Evolutionary conservation across 2,329 filamentous ascomycete species (phyloP).

Genomic region (Gremmenia infestans): DNA sequence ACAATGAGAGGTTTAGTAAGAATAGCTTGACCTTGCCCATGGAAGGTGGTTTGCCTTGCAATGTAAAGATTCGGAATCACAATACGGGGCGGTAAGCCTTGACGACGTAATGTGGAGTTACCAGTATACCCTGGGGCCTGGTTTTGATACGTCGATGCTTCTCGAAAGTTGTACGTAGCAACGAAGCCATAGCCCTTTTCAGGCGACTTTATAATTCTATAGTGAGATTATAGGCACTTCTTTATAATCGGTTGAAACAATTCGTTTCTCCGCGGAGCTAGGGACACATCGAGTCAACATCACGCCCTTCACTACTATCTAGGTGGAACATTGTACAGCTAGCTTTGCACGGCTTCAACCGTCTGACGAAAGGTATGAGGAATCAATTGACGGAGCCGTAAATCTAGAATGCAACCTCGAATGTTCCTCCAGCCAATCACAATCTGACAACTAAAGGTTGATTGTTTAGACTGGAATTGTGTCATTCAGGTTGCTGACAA

Average conservation of each 20-base stretch:
- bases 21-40: constrained; percentile 61
- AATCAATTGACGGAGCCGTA: background rate
- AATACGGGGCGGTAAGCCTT: background rate
- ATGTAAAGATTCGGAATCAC: constrained; percentile 10
- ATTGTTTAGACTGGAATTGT: background rate
- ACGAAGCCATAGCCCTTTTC: background rate
- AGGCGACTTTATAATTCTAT: background rate
- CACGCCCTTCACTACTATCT: background rate
- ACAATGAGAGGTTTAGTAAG: constrained; percentile 47
- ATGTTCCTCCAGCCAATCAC: background rate
- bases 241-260: background rate
- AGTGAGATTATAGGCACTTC: background rate
- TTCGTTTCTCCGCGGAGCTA: background rate
- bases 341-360: too few species aligned
- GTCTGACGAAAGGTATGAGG: background rate
- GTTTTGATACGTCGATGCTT: too few species aligned
- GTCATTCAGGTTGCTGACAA: background rate
- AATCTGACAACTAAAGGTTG: background rate
- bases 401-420: background rate
- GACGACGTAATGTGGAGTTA: background rate
- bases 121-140: too few species aligned
- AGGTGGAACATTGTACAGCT: too few species aligned
- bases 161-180: too few species aligned
- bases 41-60: constrained; percentile 51
- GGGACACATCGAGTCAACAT: background rate